Evolutionary conservation across 2,329 filamentous ascomycete genomes (phyloP).

Genomic region (Hypocrella siamensis): DNA sequence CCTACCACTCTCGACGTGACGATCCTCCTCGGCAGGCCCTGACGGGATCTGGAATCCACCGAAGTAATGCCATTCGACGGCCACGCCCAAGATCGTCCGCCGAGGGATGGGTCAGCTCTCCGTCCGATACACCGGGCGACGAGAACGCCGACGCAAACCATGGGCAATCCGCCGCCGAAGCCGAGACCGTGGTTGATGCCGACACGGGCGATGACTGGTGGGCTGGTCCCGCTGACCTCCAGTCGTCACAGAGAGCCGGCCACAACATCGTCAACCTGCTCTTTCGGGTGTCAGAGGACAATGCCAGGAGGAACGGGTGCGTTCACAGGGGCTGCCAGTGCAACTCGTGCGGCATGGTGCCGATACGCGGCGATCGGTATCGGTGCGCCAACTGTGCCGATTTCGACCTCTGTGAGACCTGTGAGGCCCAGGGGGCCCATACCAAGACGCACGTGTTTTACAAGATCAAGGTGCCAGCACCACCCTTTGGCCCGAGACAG

Average conservation of each 20-base stretch:
- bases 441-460: conserved; percentile 91
- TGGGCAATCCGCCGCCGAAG: conserved; percentile 14
- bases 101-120: conserved; percentile 23
- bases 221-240: conserved; percentile 25
- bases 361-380: conserved; percentile 85
- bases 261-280: conserved; percentile 75
- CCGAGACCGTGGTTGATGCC: conserved; percentile 23
- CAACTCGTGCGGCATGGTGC: conserved; percentile 73
- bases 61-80: conserved; percentile 53
- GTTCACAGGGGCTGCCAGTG: conserved; percentile 87
- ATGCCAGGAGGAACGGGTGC: conserved; percentile 74
- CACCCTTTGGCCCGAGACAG: conserved; percentile 66
- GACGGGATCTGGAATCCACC: conserved; percentile 31
- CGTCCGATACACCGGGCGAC: conserved; percentile 24
- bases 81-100: conserved; percentile 19
- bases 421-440: conserved; percentile 65
- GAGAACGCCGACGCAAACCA: conserved; percentile 24
- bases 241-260: conserved; percentile 36
- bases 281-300: conserved; percentile 87
- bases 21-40: conserved; percentile 8
- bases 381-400: conserved; percentile 92
- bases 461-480: conserved; percentile 82
- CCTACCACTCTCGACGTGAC: conserved; percentile 27
- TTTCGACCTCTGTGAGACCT: conserved; percentile 88
- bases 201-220: conserved; percentile 33